These are phyloP conservation scores for Polytolypa hystricis DNA, from an alignment of 2,329 filamentous ascomycete genomes.

Conservation along the genomic window DNA sequence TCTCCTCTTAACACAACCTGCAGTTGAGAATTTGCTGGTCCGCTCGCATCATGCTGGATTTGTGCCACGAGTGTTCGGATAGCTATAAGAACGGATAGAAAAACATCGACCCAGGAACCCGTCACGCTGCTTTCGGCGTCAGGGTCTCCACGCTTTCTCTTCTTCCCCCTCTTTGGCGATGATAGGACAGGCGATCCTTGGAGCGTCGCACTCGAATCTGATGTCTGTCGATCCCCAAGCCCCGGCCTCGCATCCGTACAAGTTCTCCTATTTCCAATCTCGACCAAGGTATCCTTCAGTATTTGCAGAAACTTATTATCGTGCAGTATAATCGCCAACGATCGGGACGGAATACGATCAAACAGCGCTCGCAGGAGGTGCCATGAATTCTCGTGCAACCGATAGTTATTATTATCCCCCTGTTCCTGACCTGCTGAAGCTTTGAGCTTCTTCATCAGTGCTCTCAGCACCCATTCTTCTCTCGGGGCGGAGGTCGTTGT, in stretches of 20 bases:
- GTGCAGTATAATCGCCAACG: slow-evolving; percentile 58
- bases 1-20: slow-evolving; percentile 28
- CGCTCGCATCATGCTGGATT: slow-evolving; percentile 12
- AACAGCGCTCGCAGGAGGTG: slow-evolving; percentile 52
- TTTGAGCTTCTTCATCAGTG: slow-evolving; percentile 52
- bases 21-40: slow-evolving; percentile 25
- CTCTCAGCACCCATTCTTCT: slow-evolving; percentile 57
- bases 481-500: slow-evolving; percentile 34
- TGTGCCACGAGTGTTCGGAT: slow-evolving; percentile 7
- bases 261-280: slow-evolving; percentile 31
- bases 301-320: slow-evolving; percentile 58
- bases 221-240: slow-evolving; percentile 19
- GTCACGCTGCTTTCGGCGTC: background rate
- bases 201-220: slow-evolving; percentile 28
- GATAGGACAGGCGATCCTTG: slow-evolving; percentile 14
- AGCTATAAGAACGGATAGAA: slow-evolving; percentile 6
- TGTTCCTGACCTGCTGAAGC: slow-evolving; percentile 23
- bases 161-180: slow-evolving; percentile 20
- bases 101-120: slow-evolving; percentile 4
- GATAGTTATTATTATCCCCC: slow-evolving; percentile 26
- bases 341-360: slow-evolving; percentile 58
- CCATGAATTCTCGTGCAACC: slow-evolving; percentile 37
- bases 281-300: slow-evolving; percentile 54
- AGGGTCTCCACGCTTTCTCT: slow-evolving; percentile 26
- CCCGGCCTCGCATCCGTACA: slow-evolving; percentile 7